These are phyloP conservation scores for Macrophomina tecta DNA, from an alignment of 2,329 filamentous ascomycete species.

Conservation along the genomic window DNA sequence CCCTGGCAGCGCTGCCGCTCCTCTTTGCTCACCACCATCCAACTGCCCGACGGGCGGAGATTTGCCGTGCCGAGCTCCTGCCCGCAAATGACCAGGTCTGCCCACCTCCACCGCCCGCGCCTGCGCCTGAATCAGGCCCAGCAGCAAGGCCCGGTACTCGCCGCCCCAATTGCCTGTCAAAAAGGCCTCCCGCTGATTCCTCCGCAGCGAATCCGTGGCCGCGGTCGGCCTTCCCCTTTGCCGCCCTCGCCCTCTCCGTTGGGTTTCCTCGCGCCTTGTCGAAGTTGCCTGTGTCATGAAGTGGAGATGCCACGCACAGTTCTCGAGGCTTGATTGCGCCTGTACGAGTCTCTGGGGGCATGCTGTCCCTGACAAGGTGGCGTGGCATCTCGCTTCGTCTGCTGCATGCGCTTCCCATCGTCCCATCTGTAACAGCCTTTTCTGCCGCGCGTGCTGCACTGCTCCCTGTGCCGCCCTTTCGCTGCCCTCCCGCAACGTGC, in stretches of 20 bases:
- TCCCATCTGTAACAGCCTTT: neutral
- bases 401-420: neutral
- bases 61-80: neutral
- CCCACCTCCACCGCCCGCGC: neutral
- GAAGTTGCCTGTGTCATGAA: slow-evolving; percentile 7
- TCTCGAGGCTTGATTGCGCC: slow-evolving; percentile 6
- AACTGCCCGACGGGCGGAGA: neutral
- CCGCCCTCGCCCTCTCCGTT: neutral
- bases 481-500: slow-evolving; percentile 6
- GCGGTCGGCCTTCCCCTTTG: neutral
- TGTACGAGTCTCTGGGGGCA: neutral
- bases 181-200: neutral
- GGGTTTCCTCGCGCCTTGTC: neutral
- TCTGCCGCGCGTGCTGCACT: neutral
- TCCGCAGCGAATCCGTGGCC: neutral
- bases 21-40: neutral
- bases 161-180: neutral
- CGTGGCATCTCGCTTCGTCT: neutral
- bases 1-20: too few relatives aligned
- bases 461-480: neutral
- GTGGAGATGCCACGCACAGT: slow-evolving; percentile 3
- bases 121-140: slow-evolving; percentile 1
- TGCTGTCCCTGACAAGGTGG: neutral
- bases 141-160: neutral
- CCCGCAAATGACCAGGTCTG: neutral